These are phyloP conservation scores for Fraxinus velutina DNA, from an alignment of 305 asterid genomes.

Conservation along the genomic window DNA sequence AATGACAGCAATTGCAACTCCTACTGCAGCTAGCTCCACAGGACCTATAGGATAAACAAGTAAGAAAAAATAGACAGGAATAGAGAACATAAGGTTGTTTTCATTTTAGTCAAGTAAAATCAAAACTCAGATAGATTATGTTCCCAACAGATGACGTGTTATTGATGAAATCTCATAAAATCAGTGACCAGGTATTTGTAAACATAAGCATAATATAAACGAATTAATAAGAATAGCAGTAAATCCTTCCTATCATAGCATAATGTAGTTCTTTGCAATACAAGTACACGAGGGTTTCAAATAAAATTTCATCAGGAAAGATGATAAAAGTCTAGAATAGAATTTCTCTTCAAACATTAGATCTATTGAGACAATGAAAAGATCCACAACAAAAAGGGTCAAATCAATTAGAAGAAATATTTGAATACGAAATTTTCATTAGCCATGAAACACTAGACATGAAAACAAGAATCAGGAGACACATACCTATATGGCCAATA, in stretches of 20 bases:
- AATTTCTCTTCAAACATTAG: not conserved
- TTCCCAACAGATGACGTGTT: not conserved
- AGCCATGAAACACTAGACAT: not conserved
- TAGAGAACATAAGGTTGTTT: not conserved
- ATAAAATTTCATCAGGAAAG: not conserved
- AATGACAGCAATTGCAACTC: conserved; percentile 53
- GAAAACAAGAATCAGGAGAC: not conserved
- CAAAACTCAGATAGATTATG: not conserved
- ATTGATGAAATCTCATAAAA: not conserved
- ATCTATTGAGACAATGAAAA: not conserved
- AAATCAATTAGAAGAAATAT: not conserved
- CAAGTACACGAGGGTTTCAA: not conserved
- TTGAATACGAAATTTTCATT: not conserved
- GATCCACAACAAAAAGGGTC: not conserved
- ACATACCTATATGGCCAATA: conserved; percentile 41
- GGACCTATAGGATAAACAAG: conserved; percentile 32
- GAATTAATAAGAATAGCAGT: not conserved
- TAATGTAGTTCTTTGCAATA: not conserved
- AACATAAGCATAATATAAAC: not conserved
- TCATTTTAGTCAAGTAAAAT: not conserved
- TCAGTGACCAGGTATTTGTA: not conserved
- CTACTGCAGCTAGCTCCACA: conserved; percentile 58
- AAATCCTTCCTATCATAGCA: not conserved
- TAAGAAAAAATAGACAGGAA: not conserved
- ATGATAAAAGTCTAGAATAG: not conserved